These are phyloP conservation scores for Amphibolis antarctica DNA, from an alignment of 106 monocot genomes.

Conservation along the genomic window DNA sequence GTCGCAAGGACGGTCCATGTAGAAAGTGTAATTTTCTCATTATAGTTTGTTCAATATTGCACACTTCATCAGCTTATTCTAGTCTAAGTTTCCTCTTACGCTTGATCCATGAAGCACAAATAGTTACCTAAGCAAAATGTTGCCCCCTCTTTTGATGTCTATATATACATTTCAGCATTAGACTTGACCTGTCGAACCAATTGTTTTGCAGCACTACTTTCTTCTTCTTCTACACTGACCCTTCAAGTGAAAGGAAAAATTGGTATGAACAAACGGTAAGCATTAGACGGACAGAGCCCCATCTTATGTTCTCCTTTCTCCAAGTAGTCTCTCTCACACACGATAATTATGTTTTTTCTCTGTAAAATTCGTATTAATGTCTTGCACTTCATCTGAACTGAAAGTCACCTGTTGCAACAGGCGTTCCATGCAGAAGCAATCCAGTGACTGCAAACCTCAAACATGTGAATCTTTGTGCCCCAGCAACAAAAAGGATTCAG, in stretches of 20 bases:
- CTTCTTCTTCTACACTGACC: background rate
- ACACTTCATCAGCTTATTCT: background rate
- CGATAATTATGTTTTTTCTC: too few species aligned
- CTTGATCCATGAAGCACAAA: too few species aligned
- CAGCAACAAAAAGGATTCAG: background rate
- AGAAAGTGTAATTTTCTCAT: background rate
- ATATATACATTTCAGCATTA: too few species aligned
- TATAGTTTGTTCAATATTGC: background rate
- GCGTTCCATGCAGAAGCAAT: background rate
- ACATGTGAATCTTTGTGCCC: background rate
- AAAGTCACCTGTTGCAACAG: background rate
- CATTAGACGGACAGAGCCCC: too few species aligned
- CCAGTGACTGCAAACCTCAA: background rate
- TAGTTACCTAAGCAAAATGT: too few species aligned
- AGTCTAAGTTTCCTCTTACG: too few species aligned
- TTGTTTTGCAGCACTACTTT: background rate
- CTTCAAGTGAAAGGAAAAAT: conserved; percentile 1
- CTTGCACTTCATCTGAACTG: background rate
- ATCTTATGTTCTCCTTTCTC: too few species aligned
- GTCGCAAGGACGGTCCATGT: background rate
- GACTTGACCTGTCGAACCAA: background rate
- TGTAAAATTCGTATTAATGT: too few species aligned
- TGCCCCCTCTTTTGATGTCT: too few species aligned
- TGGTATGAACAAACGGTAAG: background rate
- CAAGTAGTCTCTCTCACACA: too few species aligned